Evolutionary conservation across 202 grass and related monocot genomes (phyloP).

Genomic region (Thinopyrum obtusiflorum): DNA sequence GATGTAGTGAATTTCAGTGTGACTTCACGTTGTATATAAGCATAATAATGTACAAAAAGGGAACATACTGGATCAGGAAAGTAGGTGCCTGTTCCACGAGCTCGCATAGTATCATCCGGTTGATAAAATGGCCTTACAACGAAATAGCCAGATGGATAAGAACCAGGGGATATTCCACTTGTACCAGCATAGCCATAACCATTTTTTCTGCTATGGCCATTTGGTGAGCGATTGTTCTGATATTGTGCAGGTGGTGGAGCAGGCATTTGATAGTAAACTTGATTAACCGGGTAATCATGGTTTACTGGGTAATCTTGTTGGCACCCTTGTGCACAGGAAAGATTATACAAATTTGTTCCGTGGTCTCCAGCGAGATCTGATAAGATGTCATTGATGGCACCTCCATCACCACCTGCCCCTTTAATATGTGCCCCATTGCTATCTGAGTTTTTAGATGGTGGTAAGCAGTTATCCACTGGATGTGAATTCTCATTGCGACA

Average conservation of each 20-base stretch:
- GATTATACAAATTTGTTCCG: conserved; percentile 43
- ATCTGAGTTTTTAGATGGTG: conserved; percentile 21
- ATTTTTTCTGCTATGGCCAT: conserved; percentile 37
- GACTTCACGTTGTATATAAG: conserved; percentile 3
- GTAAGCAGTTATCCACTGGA: conserved; percentile 3
- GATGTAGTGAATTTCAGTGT: conserved; percentile 6
- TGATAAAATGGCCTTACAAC: conserved; percentile 45
- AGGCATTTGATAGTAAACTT: conserved; percentile 33
- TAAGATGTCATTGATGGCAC: conserved; percentile 33
- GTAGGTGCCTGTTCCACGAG: conserved; percentile 84
- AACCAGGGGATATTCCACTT: conserved; percentile 44
- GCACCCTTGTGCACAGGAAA: conserved; percentile 42
- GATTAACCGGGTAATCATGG: conserved; percentile 25
- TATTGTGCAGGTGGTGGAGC: conserved; percentile 33
- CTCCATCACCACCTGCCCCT: conserved; percentile 27
- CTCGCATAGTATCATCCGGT: conserved; percentile 50
- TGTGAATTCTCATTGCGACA: conserved; percentile 34
- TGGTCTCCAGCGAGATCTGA: conserved; percentile 64
- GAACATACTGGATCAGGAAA: conserved; percentile 65
- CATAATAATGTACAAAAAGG: conserved; percentile 19
- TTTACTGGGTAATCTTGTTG: conserved; percentile 37
- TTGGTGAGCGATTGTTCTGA: conserved; percentile 45
- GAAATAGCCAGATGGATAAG: conserved; percentile 55
- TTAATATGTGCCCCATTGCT: conserved; percentile 3
- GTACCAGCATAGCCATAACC: conserved; percentile 45